phyloP scores from a whole-genome alignment of 768 basidiomycete genomes.

The Agaricus sinodeliciosus region DNA sequence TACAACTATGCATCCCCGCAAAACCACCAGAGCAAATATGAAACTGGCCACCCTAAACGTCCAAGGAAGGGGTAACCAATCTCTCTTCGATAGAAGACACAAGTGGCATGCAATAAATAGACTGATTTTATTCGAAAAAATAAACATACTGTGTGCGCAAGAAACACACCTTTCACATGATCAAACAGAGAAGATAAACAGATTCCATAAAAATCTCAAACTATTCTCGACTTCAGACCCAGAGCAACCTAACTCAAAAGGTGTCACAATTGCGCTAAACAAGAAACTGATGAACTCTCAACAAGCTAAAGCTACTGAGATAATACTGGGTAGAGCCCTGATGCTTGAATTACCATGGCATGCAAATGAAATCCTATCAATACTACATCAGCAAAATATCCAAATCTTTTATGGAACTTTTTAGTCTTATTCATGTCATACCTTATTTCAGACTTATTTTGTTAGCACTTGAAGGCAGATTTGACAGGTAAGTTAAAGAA shows the following conservation, averaged over 20 bases:
- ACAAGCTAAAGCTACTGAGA: not conserved
- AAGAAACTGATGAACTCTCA: constrained; percentile 17
- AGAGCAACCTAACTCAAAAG: constrained; percentile 15
- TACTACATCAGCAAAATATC: too few species aligned
- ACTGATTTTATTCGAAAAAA: not conserved
- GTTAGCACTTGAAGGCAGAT: too few species aligned
- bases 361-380: constrained; percentile 8
- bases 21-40: too few species aligned
- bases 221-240: not conserved
- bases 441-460: too few species aligned
- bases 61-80: too few species aligned
- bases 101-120: too few species aligned
- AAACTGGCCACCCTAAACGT: too few species aligned
- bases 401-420: too few species aligned
- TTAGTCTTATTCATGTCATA: too few species aligned
- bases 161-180: constrained; percentile 6
- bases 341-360: constrained; percentile 15
- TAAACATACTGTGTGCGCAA: not conserved
- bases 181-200: not conserved
- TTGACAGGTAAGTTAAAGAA: too few species aligned
- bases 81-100: too few species aligned
- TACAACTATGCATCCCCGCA: too few species aligned
- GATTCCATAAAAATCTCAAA: not conserved
- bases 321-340: constrained; percentile 24
- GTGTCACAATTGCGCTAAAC: constrained; percentile 29